These are phyloP conservation scores for Neurospora sp. DNA, from an alignment of 495 filamentous ascomycete species.

Conservation along the genomic window DNA sequence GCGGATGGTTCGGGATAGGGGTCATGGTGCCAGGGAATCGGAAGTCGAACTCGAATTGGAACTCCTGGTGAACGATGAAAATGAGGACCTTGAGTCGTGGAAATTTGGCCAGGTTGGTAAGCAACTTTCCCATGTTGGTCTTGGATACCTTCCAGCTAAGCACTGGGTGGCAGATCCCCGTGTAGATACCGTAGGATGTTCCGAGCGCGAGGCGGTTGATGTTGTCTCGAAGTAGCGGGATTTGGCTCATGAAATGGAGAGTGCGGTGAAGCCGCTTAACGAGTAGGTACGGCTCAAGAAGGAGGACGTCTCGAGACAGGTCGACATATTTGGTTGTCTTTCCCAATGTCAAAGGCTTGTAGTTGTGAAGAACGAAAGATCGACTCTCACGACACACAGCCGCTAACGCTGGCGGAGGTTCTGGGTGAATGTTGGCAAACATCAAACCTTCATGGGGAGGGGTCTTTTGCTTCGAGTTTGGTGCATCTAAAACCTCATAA, in stretches of 20 bases:
- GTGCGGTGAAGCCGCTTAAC: constrained; percentile 38
- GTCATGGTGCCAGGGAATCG: constrained; percentile 19
- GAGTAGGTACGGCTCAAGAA: constrained; percentile 40
- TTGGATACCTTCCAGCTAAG: constrained; percentile 38
- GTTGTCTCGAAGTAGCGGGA: constrained; percentile 32
- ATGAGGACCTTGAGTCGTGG: constrained; percentile 30
- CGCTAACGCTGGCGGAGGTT: constrained; percentile 35
- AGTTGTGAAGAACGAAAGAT: constrained; percentile 36
- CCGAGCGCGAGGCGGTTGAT: constrained; percentile 34
- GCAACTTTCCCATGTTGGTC: constrained; percentile 36
- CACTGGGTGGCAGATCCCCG: constrained; percentile 35
- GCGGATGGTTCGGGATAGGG: constrained; percentile 8
- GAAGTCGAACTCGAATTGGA: constrained; percentile 34
- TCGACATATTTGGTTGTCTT: constrained; percentile 37
- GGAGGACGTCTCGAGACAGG: constrained; percentile 34
- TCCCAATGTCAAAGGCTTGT: constrained; percentile 36
- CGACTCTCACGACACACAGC: constrained; percentile 37
- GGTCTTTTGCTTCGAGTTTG: constrained; percentile 28
- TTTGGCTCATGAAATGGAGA: constrained; percentile 38
- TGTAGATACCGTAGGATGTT: constrained; percentile 37
- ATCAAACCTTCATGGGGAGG: constrained; percentile 32
- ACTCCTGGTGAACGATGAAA: constrained; percentile 38
- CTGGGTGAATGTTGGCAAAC: constrained; percentile 39
- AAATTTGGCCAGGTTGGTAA: constrained; percentile 33
- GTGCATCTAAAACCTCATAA: constrained; percentile 39